Evolutionary conservation across 768 basidiomycete species (phyloP), one percentile per base, ranked within the genome.

Genomic region (Leccinum imitatum): DNA sequence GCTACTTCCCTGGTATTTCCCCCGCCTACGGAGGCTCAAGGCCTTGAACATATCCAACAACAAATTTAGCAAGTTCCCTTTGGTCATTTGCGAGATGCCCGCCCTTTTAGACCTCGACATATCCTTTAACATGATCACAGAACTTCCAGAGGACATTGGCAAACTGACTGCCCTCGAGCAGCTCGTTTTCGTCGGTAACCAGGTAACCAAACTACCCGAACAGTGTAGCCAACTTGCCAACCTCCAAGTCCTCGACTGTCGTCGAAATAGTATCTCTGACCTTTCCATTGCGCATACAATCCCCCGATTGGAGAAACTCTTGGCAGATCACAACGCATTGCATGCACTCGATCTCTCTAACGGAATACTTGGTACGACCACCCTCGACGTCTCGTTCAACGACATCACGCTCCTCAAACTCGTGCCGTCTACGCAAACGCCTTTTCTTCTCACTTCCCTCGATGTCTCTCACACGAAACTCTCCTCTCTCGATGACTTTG

Each of bases 11-110:
- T 87, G 85, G 79, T 89, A 91, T 67, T 95, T 98, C 61, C 86
- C 87, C 2, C 82, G 88, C 9, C 77, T 98, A 61, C 80, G 82
- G 46, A 74, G 78, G 48, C 83, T 98, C 56, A 84, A 83, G 53
- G 84, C 85, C 25, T 82, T 98, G 63, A 96, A 97, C 75, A 89
- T 98, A 59, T 96, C 95, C 56, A 98, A 98, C 75, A 99, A 98
- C 80, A 92, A 93, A 71, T 94, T 98, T 72, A 82, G 82, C 30
- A 69, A 68, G 7, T 80, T 98, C 54, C 96, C 96, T 0, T 64
- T 77, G 0, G 90, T 90, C 37, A 82, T 99, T 27, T 86, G 84
- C 71, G 79, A 87, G 61, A 84, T 98, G 68, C 74, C 78, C 5
- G 81, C 77, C n/a, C 83, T 99, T 19, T 23, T 23, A 23, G 21